Conservation (phyloP, 2,329 filamentous ascomycete species). For the Tolypocladium tropicale region DNA sequence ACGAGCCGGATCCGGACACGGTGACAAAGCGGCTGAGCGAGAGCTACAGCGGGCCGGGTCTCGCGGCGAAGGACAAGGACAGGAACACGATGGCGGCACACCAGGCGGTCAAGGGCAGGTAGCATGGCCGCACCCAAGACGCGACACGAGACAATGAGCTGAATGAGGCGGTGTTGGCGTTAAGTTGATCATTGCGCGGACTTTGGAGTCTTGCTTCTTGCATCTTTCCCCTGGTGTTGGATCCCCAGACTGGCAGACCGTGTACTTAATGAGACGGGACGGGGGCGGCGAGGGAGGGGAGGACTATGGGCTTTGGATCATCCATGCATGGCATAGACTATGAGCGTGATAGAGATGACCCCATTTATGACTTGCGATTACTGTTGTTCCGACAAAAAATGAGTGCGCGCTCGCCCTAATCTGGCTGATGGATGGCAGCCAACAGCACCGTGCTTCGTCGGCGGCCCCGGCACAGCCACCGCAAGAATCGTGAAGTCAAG, state of each 20-base stretch:
- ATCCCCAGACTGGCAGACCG: background rate
- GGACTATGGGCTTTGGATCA: too few species aligned
- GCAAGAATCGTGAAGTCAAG: too few species aligned
- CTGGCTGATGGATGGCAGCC: too few species aligned
- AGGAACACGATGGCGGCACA: too few species aligned
- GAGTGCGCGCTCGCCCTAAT: too few species aligned
- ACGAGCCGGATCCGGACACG: conserved; percentile 34
- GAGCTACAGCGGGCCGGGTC: conserved; percentile 14
- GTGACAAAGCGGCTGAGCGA: conserved; percentile 30
- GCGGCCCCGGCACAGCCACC: too few species aligned
- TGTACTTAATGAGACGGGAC: background rate
- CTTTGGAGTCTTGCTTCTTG: background rate
- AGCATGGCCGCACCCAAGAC: background rate
- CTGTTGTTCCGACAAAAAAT: too few species aligned
- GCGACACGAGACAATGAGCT: background rate
- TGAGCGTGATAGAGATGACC: background rate
- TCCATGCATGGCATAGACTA: conserved; percentile 1
- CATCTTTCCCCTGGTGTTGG: background rate
- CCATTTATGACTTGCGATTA: too few species aligned
- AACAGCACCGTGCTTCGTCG: too few species aligned
- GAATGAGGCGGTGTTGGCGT: background rate
- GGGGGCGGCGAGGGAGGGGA: too few species aligned
- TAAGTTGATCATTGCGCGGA: background rate
- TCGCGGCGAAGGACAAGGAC: conserved; percentile 9
- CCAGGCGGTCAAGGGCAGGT: conserved; percentile 6